Evolutionary conservation across 2,329 filamentous ascomycete species (phyloP), one percentile per base, ranked within the genome.

Genomic region (Mycosphaerella sp.): DNA sequence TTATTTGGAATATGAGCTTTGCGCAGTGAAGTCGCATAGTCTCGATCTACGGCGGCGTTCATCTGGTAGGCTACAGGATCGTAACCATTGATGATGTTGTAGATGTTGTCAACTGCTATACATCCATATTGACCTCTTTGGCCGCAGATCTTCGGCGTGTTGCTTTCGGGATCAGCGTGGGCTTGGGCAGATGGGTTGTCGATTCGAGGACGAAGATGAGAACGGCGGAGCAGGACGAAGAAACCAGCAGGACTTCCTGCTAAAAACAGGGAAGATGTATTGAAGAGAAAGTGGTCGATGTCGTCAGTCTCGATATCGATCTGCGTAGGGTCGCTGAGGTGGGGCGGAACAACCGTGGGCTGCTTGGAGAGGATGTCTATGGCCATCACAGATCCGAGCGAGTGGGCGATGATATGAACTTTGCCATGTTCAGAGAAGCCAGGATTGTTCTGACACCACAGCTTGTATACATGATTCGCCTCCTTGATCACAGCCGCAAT

Each of bases 371-470:
- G 75, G 30, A 97, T 85, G 59, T 98, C 93, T 34, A 96, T 74
- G 2, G 90, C 86, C 88, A 98, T 97, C 35, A 89, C 89, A 60
- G 88, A 95, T 9, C 93, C 93, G 0, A 98, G 78, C 0, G 90
- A 96, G 67, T 98, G 93, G 0, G 87, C 93, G 54, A 98, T 86
- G 4, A 98, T 73, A 69, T 98, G 93, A 1, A 97, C 89, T 7
- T 88, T 84, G 6, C 93, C 93, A 53, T 81, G 77, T 16, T 87
- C 76, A 9, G 63, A 53, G 63, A 98, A 98, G 0, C 84, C 87
- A 0, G 89, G 86, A 57, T 98, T 97, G 66, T 97, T 96, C 41
- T 79, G 79, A 64, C 90, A 96, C 93, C 93, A 98, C 1, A 97
- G 77, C 14, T 87, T 81, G 66, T 95, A 97, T n/a, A 98, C 87